Evolutionary conservation across 2,329 filamentous ascomycete species (phyloP), one percentile per base, ranked within the genome.

Genomic region (Beauveria australis): DNA sequence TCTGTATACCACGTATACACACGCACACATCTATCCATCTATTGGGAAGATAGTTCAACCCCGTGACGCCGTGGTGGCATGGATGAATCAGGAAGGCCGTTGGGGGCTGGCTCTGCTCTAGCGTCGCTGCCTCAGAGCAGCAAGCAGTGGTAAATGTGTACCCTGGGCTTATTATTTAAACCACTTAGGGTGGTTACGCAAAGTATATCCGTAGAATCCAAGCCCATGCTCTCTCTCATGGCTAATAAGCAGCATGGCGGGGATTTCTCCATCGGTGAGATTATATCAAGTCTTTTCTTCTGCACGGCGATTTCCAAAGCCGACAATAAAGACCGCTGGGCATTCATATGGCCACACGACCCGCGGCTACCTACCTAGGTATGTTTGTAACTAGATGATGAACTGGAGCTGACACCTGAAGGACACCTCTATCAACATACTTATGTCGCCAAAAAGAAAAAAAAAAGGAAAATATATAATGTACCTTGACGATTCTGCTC

Each of bases 51-150:
- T 16, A n/a, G 10, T 10, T 43, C 30, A 43, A 28, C 24, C 28
- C 18, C 28, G 28, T 37, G 18, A 43, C 54, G 55, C 19, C 44
- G 33, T 10, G 14, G 22, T 12, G n/a, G 28, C 5, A 59, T 24
- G 49, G 19, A 49, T 55, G 41, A 55, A 60, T 55, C 40, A 60
- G 43, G 58, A 53, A 60, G 58, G 58, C 58, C 51, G 43, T 41
- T 54, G 51, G 49, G 58, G 51, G 49, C 51, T 41, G 19, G 10
- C 33, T 49, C 14, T 22, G 26, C 19, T 40, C 22, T 53, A 48
- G 49, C 49, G 41, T 30, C 46, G 4, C 40, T n/a, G 22, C n/a
- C 41, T 48, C 46, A 33, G n/a, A n/a, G 19, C 18, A 60, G 58
- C 28, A 54, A 43, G 41, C 41, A 24, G 49, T 60, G 57, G 41